Percentiles rank a stretch among this genome's conserved stretches.
Conservation (phyloP, 2,329 filamentous ascomycete genomes). For the Coniochaeta sp. region DNA sequence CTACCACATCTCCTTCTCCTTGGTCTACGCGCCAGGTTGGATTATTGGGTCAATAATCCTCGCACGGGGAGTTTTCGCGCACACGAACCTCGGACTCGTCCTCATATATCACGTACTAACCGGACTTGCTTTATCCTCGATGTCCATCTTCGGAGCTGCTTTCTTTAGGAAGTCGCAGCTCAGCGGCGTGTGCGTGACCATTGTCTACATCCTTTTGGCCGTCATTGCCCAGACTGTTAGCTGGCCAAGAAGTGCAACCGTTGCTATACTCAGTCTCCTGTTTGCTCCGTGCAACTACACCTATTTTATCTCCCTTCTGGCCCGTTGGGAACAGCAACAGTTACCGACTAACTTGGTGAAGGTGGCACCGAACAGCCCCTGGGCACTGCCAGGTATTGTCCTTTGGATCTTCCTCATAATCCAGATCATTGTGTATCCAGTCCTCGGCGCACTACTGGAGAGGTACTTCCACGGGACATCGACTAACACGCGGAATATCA, state of each 20-base stretch:
- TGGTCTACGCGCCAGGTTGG: slow-evolving; percentile 79
- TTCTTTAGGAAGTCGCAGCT: slow-evolving; percentile 86
- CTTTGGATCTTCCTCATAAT: slow-evolving; percentile 72
- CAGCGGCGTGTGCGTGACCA: slow-evolving; percentile 71
- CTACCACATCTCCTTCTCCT: slow-evolving; percentile 71
- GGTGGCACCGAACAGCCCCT: slow-evolving; percentile 57
- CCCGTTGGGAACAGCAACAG: slow-evolving; percentile 63
- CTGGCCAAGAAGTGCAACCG: slow-evolving; percentile 52
- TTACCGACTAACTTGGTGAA: slow-evolving; percentile 52
- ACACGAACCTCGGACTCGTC: slow-evolving; percentile 57
- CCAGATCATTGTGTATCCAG: slow-evolving; percentile 70
- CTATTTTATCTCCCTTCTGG: slow-evolving; percentile 68
- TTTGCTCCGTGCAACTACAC: slow-evolving; percentile 88
- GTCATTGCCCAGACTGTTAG: slow-evolving; percentile 74
- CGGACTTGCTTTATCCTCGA: slow-evolving; percentile 71
- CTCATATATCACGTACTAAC: slow-evolving; percentile 67
- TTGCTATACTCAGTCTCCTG: slow-evolving; percentile 63
- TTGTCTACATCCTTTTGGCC: slow-evolving; percentile 66
- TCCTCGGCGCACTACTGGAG: slow-evolving; percentile 70
- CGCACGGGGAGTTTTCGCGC: slow-evolving; percentile 53
- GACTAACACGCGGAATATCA: slow-evolving; percentile 49
- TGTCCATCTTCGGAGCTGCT: slow-evolving; percentile 71
- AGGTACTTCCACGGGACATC: slow-evolving; percentile 67
- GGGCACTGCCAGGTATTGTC: slow-evolving; percentile 62
- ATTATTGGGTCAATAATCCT: slow-evolving; percentile 65